These are phyloP conservation scores for Ophiostoma novo-ulmi DNA, from an alignment of 2,329 filamentous ascomycete genomes.

Conservation along the genomic window DNA sequence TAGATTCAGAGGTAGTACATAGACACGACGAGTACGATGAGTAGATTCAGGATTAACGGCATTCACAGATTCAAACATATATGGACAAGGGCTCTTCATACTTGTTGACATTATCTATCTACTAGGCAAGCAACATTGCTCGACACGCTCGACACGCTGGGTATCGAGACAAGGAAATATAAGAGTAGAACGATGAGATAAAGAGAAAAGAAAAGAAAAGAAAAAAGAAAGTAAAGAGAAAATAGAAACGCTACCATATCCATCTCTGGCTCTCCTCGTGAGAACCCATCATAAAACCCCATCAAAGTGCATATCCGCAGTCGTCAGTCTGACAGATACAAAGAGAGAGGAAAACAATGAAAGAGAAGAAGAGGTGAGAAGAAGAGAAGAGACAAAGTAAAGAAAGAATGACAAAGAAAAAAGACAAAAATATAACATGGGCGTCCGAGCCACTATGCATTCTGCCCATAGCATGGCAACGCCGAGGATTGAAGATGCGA, in stretches of 20 bases:
- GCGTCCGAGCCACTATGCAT: conserved; percentile 5
- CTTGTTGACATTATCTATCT: conserved; percentile 5
- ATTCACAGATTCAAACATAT: neutral
- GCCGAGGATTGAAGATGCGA: conserved; percentile 9
- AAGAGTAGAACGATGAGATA: neutral
- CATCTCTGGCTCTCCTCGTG: neutral
- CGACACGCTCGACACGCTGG: neutral
- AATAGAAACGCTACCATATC: neutral
- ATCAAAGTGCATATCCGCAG: neutral
- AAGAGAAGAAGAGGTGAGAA: neutral
- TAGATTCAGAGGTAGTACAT: neutral
- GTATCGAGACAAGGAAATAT: conserved; percentile 8
- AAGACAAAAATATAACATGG: neutral
- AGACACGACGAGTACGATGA: neutral
- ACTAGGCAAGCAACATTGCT: neutral
- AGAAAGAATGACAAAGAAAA: neutral
- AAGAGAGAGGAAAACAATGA: neutral
- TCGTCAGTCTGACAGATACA: neutral
- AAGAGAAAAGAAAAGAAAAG: neutral
- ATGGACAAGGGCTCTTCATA: neutral
- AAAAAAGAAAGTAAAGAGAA: neutral
- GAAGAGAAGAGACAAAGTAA: neutral
- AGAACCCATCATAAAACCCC: conserved; percentile 3
- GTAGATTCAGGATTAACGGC: neutral
- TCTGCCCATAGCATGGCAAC: neutral